Base-by-base conservation (phyloP, 805 yeast genomes). In the Starmerella apis region DNA sequence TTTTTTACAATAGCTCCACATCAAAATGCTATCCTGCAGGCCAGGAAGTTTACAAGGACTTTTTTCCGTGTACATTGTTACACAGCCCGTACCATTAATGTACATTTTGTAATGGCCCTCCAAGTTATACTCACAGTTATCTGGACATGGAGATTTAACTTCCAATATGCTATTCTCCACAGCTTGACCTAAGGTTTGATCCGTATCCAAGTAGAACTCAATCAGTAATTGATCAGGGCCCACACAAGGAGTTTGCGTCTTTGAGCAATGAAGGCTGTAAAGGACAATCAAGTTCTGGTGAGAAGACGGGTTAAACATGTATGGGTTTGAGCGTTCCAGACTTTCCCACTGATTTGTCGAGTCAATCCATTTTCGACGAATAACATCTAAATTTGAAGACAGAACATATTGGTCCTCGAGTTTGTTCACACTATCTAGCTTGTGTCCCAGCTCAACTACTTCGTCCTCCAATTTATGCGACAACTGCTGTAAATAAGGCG, bases 121-220 rank as follows among this genome's bases (percentile, higher is more conserved):
- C 54, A 83, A 63, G 0, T 74, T 61, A 18, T 81, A 78, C 0
- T 84, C 86, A 67, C 97, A 92, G 1, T 83, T 86, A 53, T 86
- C 95, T 0, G 80, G 73, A 63, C 99, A 92, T 0, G 70, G 66
- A 47, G 73, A 77, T 22, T 72, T 68, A 0, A 86, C 79, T n/a
- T 84, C 81, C 5, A 75, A 69, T 51, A 86, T 81, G 33, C 80
- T 71, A 48, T 81, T 83, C 60, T 94, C 96, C 38, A 92, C 78
- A 57, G 81, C 86, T 59, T 84, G 85, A 0, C 98, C 98, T 38
- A 94, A 66, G 9, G 95, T 81, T 61, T 83, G 81, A 63, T 94
- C 98, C 51, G 81, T 84, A 44, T 86, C 95, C 70, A 95, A 79
- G 63, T 90, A 92, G 61, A 75, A 94, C 54, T 88, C 96, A 44